These are phyloP conservation scores for Solanum stenotomum DNA, from an alignment of 257 asterid species.

Conservation along the genomic window DNA sequence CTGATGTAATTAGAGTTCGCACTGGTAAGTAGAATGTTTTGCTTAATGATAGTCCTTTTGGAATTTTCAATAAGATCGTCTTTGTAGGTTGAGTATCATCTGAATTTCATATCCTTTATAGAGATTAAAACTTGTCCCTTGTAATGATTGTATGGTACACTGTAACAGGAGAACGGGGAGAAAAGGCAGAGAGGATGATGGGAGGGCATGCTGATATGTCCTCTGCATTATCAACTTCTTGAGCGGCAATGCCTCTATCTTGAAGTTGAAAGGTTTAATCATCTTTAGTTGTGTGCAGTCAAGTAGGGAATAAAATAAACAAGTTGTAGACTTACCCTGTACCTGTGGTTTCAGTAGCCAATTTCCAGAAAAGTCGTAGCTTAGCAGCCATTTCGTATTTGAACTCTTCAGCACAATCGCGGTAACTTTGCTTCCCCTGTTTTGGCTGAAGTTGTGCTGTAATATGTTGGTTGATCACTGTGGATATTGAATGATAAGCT, in stretches of 20 bases:
- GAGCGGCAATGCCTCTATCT: not conserved
- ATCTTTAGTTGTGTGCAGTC: not conserved
- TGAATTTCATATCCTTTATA: not conserved
- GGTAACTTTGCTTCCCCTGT: not conserved
- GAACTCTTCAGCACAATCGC: not conserved
- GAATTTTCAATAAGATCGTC: not conserved
- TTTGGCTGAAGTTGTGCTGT: not conserved
- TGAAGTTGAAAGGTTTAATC: not conserved
- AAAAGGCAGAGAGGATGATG: slow-evolving; percentile 75
- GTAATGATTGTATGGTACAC: not conserved
- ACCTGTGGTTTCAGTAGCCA: not conserved
- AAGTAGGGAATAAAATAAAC: not conserved
- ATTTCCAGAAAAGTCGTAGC: not conserved
- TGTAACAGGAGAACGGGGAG: slow-evolving; percentile 82
- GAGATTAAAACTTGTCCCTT: not conserved
- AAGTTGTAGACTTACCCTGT: not conserved
- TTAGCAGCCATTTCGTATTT: not conserved
- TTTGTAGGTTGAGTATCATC: not conserved
- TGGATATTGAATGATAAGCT: not conserved
- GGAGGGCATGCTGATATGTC: slow-evolving; percentile 76
- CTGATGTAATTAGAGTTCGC: slow-evolving; percentile 83
- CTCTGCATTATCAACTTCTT: slow-evolving; percentile 7
- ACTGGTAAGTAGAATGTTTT: slow-evolving; percentile 45
- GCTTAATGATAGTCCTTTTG: not conserved
- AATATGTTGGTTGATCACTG: not conserved